Evolutionary conservation across 108 stramenopile genomes (phyloP), one percentile per base, ranked within the genome.

Genomic region (Cyclotella kingstonii): DNA sequence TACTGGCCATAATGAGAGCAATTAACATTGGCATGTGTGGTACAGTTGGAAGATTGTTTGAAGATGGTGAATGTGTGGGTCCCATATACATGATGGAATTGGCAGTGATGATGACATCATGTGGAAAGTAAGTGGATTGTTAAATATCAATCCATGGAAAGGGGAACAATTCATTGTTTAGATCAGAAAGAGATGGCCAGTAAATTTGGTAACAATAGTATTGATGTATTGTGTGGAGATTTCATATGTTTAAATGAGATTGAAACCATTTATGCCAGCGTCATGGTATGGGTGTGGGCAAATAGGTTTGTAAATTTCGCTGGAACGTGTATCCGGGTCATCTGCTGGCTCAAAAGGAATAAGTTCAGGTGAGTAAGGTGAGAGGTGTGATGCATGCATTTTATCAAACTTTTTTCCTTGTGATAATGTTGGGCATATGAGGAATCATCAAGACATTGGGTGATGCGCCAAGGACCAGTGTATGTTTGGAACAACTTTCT

Each of bases 381-480:
- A 53, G 0, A 64, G 19, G 18, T 64, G 38, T 15, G 40, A 28
- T 0, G 63, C 51, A 2, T 64, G 63, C 50, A 30, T 43, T 3
- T 64, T 64, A 29, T n/a, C 2, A 21, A 15, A 2, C 0, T n/a
- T 3, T 36, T 35, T 23, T 44, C 6, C 12, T 2, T 7, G 7
- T 10, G 21, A 45, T 0, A 2, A 25, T 49, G 48, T 19, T 26
- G 2, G 1, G 36, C 34, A 36, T 62, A 62, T 5, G 48, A 62
- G 0, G 33, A 31, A 9, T 48, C 61, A 0, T 31, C 5, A 23
- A 62, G 48, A 3, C 8, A 17, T n/a, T 7, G 8, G 0, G 22
- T 17, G 21, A 61, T 48, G 9, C 46, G 28, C 60, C 62, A 63
- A 19, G 62, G 62, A 26, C 50, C 62, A 2, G 48, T 63, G 38